These are phyloP conservation scores for Lentinus brumalis DNA, from an alignment of 768 basidiomycete genomes.

Conservation along the genomic window DNA sequence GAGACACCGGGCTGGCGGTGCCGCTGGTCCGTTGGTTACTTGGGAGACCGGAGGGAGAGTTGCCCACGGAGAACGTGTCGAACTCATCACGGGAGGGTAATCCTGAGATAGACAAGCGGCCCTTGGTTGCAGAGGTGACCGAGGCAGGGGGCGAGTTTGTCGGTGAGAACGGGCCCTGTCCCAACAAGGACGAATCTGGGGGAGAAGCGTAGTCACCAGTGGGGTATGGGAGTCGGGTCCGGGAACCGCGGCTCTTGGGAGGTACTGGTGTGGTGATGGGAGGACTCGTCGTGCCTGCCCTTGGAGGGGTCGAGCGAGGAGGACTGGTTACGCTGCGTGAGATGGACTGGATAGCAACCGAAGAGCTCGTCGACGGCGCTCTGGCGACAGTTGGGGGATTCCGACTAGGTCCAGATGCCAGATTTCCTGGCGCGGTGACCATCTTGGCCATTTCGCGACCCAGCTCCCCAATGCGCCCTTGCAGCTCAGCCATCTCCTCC, in stretches of 20 bases:
- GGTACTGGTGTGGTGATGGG: slow-evolving; percentile 52
- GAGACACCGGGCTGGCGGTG: slow-evolving; percentile 27
- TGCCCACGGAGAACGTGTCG: slow-evolving; percentile 14
- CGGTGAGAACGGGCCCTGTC: slow-evolving; percentile 49
- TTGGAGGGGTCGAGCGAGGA: slow-evolving; percentile 35
- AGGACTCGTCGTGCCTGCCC: slow-evolving; percentile 63
- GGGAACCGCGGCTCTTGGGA: slow-evolving; percentile 36
- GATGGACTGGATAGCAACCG: slow-evolving; percentile 43
- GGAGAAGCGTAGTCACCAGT: slow-evolving; percentile 82
- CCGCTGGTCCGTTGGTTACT: slow-evolving; percentile 13
- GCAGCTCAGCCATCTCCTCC: slow-evolving; percentile 72
- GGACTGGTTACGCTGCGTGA: slow-evolving; percentile 31
- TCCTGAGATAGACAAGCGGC: slow-evolving; percentile 52
- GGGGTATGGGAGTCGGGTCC: slow-evolving; percentile 76
- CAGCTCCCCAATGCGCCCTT: slow-evolving; percentile 71
- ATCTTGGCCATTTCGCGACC: slow-evolving; percentile 82
- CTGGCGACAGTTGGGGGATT: slow-evolving; percentile 47
- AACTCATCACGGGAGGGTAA: slow-evolving; percentile 33
- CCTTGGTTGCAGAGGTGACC: slow-evolving; percentile 27
- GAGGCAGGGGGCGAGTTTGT: slow-evolving; percentile 50
- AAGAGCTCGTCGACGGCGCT: slow-evolving; percentile 50
- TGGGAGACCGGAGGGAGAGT: slow-evolving; percentile 28
- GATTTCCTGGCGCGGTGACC: slow-evolving; percentile 53
- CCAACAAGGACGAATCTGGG: slow-evolving; percentile 41
- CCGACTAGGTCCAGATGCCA: slow-evolving; percentile 53